phyloP scores from a whole-genome alignment of 164 flowering plant species.

The Houttuynia cordata region DNA sequence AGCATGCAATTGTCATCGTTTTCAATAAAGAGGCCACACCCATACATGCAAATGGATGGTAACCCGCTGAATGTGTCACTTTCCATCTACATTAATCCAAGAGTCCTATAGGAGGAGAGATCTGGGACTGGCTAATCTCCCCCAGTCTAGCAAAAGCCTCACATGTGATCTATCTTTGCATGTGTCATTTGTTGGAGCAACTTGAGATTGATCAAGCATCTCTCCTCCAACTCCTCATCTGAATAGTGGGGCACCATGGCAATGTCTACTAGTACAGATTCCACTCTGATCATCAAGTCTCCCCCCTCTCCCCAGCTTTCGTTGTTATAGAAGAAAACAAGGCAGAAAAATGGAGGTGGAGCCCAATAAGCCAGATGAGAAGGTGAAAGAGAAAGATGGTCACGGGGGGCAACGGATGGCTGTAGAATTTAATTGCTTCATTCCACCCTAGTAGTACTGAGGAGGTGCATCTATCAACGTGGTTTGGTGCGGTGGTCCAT shows the following conservation, averaged over 20 bases:
- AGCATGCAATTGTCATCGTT: background rate
- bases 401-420: background rate
- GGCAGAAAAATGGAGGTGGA: too few relatives aligned
- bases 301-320: too few relatives aligned
- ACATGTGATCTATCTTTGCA: too few relatives aligned
- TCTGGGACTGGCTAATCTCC: too few relatives aligned
- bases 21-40: background rate
- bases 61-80: background rate
- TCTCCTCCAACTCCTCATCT: too few relatives aligned
- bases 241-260: too few relatives aligned
- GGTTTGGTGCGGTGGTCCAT: background rate
- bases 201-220: too few relatives aligned
- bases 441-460: background rate
- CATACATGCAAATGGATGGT: background rate
- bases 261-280: too few relatives aligned
- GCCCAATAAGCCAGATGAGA: background rate
- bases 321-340: too few relatives aligned
- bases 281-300: too few relatives aligned
- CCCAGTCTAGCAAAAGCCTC: too few relatives aligned
- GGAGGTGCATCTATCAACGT: background rate
- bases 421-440: background rate
- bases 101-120: background rate
- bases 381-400: background rate
- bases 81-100: background rate
- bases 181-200: too few relatives aligned